phyloP scores from a whole-genome alignment of 495 filamentous ascomycete species.

The Trypethelium eluteriae region DNA sequence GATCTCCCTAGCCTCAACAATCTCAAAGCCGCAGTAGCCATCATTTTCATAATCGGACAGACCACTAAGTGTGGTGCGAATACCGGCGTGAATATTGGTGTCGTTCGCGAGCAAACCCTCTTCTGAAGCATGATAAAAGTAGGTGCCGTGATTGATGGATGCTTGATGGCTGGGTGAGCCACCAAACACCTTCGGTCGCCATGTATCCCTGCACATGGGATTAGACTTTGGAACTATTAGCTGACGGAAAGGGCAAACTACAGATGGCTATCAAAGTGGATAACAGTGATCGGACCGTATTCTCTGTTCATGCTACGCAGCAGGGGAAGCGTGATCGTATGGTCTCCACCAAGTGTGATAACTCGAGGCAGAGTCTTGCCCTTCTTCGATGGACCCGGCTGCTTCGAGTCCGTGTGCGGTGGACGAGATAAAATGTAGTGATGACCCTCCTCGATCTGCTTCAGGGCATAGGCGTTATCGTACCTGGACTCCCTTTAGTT shows the following conservation, averaged over 20 bases:
- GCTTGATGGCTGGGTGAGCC: conserved; percentile 57
- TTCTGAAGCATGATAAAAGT: conserved; percentile 61
- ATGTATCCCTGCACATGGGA: conserved; percentile 45
- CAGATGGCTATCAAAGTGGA: conserved; percentile 42
- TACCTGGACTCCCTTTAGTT: conserved; percentile 25
- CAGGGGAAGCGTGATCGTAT: conserved; percentile 56
- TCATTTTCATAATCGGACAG: conserved; percentile 74
- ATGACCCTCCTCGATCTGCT: conserved; percentile 41
- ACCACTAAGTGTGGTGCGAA: conserved; percentile 67
- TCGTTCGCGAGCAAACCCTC: conserved; percentile 73
- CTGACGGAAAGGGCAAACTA: conserved; percentile 25
- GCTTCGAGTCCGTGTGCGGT: conserved; percentile 44
- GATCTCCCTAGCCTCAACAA: conserved; percentile 73
- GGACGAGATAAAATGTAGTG: conserved; percentile 36
- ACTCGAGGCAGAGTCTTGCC: conserved; percentile 48
- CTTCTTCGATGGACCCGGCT: conserved; percentile 43
- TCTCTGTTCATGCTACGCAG: conserved; percentile 41
- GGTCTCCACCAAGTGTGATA: conserved; percentile 47
- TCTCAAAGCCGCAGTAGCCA: conserved; percentile 71
- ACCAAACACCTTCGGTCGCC: conserved; percentile 60
- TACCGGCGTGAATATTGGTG: conserved; percentile 79
- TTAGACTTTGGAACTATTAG: neutral
- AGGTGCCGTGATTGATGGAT: conserved; percentile 77
- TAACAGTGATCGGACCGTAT: conserved; percentile 39
- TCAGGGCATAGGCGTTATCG: conserved; percentile 38